These are phyloP conservation scores for Hypoxylon rubiginosum DNA, from an alignment of 2,329 filamentous ascomycete species.

Conservation along the genomic window DNA sequence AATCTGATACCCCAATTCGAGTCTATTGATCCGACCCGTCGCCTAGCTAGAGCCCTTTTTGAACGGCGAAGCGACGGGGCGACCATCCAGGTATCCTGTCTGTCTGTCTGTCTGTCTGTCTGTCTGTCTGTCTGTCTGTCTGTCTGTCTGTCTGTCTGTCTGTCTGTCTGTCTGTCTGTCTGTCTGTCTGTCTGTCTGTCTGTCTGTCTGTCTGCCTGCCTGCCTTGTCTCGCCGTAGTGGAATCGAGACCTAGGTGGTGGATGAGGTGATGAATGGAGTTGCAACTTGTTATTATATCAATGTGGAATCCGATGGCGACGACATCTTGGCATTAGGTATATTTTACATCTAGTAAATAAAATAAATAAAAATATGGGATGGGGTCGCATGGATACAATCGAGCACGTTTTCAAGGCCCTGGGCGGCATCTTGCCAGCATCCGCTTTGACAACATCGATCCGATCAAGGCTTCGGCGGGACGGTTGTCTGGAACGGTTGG, in stretches of 20 bases:
- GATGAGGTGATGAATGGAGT: slow-evolving; percentile 6
- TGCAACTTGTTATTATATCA: slow-evolving; percentile 9
- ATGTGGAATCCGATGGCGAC: slow-evolving; percentile 33
- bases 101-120: not conserved
- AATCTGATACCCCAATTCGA: slow-evolving; percentile 14
- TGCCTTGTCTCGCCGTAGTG: slow-evolving; percentile 3
- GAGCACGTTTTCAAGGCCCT: slow-evolving; percentile 37
- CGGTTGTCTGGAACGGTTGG: slow-evolving; percentile 13
- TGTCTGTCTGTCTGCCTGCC: not conserved
- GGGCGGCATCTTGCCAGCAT: slow-evolving; percentile 14
- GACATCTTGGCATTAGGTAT: slow-evolving; percentile 44
- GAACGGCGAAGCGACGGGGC: not conserved
- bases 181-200: not conserved
- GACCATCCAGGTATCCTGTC: slow-evolving; percentile 4
- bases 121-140: not conserved
- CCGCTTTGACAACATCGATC: slow-evolving; percentile 22
- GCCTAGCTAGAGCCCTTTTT: slow-evolving; percentile 6
- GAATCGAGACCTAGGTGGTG: slow-evolving; percentile 18
- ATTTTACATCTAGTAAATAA: slow-evolving; percentile 35
- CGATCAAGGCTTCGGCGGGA: not conserved
- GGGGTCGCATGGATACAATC: slow-evolving; percentile 40
- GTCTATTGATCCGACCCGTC: slow-evolving; percentile 32
- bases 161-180: not conserved
- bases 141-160: not conserved
- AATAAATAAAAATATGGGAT: slow-evolving; percentile 9